phyloP scores from a whole-genome alignment of 441 rosid genomes.

The Monsonia emarginata region DNA sequence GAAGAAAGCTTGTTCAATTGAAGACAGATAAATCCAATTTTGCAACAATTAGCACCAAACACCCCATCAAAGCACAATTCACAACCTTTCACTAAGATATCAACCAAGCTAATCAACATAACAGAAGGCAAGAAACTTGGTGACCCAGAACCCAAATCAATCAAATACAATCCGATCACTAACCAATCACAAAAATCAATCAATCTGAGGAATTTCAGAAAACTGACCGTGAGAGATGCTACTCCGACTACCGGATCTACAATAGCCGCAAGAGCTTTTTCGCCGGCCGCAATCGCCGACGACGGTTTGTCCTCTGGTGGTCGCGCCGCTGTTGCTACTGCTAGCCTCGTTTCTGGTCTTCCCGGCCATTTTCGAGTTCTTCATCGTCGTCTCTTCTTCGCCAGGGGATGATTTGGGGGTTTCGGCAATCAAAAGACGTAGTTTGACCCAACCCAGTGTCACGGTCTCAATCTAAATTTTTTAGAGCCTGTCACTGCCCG shows the following conservation, averaged over 20 bases:
- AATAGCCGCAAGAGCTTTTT: constrained; percentile 62
- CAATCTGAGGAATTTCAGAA: background rate
- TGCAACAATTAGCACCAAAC: background rate
- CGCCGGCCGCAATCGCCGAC: constrained; percentile 52
- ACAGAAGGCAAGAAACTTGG: background rate
- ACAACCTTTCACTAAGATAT: background rate
- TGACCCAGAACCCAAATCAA: background rate
- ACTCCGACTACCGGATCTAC: constrained; percentile 41
- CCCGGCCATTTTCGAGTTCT: constrained; percentile 19
- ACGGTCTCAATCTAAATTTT: background rate
- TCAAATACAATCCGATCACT: background rate
- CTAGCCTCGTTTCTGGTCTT: constrained; percentile 44
- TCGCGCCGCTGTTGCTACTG: constrained; percentile 40
- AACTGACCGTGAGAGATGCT: constrained; percentile 66
- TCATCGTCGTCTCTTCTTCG: background rate
- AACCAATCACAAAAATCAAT: background rate
- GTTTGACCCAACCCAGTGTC: background rate
- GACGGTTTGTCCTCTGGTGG: constrained; percentile 25
- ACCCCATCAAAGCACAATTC: background rate
- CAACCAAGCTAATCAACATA: background rate
- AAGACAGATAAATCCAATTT: background rate
- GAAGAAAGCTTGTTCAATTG: background rate
- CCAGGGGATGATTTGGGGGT: background rate
- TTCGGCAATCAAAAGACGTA: background rate
- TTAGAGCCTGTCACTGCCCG: background rate